Base-by-base conservation (phyloP, 257 asterid species). In the Nemophila menziesii region DNA sequence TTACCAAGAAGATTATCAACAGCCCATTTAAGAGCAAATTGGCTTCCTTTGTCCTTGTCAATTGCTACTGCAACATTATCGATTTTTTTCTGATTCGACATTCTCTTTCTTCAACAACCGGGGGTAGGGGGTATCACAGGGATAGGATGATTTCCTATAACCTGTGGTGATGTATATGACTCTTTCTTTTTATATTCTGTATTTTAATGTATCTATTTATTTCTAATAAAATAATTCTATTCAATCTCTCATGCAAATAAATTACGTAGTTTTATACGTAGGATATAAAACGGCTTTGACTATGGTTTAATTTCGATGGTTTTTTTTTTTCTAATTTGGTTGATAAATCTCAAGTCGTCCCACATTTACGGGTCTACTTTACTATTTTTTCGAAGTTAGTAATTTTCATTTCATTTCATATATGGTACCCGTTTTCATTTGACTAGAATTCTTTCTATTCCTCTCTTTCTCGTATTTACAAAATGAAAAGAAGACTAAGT, bases 1-100 rank as follows among this genome's bases (percentile, higher is more conserved):
- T 67, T 85, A 58, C 66, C 67, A 54, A 81, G 62, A 55, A 85
- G 77, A 73, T 70, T 26, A 34, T 90, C 98, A 24, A 73, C 77
- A n/a, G 96, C 94, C 98, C 98, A 90, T 85, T 81, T 90, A 69
- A 90, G 48, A 14, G 96, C 96, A 70, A 62, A 64, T 60, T 85
- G 96, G 86, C 98, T 90, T 14, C 75, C 82, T 71, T 90, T 90
- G 49, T 85, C 94, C 56, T 79, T 90, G 60, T 90, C 93, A 3
- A 85, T 85, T 39, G 94, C 94, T 13, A 83, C 86, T 12, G 62
- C 92, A 1, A 79, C 82, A 59, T 52, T 55, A 46, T 71, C 92
- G 22, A 56, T 72, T 45, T 43, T 71, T 58, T 57, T 73, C 16
- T 75, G 33, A 65, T 60, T 60, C 57, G 45, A 22, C 70, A 41